These are phyloP conservation scores for Lentinula aciculospora DNA, from an alignment of 768 basidiomycete genomes.

Conservation along the genomic window DNA sequence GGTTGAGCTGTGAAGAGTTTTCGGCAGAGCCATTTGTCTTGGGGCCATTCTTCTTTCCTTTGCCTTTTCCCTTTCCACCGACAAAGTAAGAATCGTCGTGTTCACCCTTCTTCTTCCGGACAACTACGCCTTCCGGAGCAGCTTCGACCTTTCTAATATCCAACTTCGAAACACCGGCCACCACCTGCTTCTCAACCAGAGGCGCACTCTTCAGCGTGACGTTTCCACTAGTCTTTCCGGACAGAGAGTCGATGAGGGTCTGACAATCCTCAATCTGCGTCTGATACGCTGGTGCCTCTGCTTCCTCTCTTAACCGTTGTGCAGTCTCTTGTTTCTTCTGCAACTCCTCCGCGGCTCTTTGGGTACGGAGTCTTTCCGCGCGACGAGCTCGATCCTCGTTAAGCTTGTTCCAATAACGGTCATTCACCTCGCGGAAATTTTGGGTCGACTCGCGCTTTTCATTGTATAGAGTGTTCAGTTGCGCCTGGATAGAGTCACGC, in stretches of 20 bases:
- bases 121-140: constrained; percentile 55
- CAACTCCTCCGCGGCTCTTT: constrained; percentile 72
- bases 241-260: constrained; percentile 83
- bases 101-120: constrained; percentile 89
- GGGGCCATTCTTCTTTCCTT: constrained; percentile 51
- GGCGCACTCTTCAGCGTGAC: constrained; percentile 36
- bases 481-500: constrained; percentile 64
- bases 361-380: constrained; percentile 69
- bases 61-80: constrained; percentile 60
- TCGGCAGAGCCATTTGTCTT: constrained; percentile 34
- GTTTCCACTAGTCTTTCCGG: constrained; percentile 51
- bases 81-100: constrained; percentile 80
- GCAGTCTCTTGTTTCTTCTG: constrained; percentile 77
- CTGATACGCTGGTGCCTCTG: constrained; percentile 84
- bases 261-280: constrained; percentile 95
- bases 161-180: constrained; percentile 70
- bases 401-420: constrained; percentile 76
- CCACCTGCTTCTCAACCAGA: constrained; percentile 29
- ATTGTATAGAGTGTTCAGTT: constrained; percentile 65
- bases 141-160: constrained; percentile 83
- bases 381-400: constrained; percentile 85
- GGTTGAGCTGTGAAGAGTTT: constrained; percentile 43
- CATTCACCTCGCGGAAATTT: constrained; percentile 76
- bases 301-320: constrained; percentile 84
- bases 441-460: constrained; percentile 72